Evolutionary conservation across 2,329 filamentous ascomycete genomes (phyloP).

Genomic region (Blastomyces gilchristii): DNA sequence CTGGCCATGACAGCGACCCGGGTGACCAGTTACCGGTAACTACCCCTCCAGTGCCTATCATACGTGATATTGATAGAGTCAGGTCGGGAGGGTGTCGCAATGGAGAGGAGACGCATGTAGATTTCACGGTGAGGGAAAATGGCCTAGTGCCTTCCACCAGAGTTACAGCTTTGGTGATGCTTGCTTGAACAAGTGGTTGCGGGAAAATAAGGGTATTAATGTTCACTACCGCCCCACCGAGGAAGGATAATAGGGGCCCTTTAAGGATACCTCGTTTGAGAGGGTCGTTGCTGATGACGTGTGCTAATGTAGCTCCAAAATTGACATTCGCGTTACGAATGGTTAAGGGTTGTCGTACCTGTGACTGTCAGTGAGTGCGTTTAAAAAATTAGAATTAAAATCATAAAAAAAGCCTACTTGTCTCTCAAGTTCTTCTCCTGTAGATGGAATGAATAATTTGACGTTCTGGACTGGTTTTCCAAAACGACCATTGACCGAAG

Average conservation of each 20-base stretch:
- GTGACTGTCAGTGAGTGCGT: conserved; percentile 10
- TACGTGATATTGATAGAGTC: conserved; percentile 24
- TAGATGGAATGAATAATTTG: conserved; percentile 20
- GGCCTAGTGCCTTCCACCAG: conserved; percentile 27
- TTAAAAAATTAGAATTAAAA: neutral
- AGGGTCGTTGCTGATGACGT: conserved; percentile 22
- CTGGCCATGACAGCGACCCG: conserved; percentile 30
- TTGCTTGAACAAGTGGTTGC: conserved; percentile 21
- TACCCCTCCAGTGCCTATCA: conserved; percentile 24
- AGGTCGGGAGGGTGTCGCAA: conserved; percentile 23
- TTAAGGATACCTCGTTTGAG: conserved; percentile 18
- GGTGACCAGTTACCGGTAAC: conserved; percentile 30
- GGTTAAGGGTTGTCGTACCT: conserved; percentile 26
- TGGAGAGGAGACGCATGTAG: conserved; percentile 23
- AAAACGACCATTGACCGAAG: conserved; percentile 26
- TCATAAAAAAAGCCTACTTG: conserved; percentile 19
- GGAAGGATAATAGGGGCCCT: conserved; percentile 20
- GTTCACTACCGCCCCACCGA: conserved; percentile 24
- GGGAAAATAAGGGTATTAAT: conserved; percentile 26
- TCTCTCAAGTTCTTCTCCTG: conserved; percentile 19
- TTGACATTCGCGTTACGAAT: conserved; percentile 21
- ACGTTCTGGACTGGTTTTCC: conserved; percentile 18
- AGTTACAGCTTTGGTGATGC: conserved; percentile 23
- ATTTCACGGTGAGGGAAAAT: conserved; percentile 24
- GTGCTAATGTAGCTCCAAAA: conserved; percentile 26